phyloP scores from a whole-genome alignment of 129 eudicot species.

The Flaveria ramosissima region DNA sequence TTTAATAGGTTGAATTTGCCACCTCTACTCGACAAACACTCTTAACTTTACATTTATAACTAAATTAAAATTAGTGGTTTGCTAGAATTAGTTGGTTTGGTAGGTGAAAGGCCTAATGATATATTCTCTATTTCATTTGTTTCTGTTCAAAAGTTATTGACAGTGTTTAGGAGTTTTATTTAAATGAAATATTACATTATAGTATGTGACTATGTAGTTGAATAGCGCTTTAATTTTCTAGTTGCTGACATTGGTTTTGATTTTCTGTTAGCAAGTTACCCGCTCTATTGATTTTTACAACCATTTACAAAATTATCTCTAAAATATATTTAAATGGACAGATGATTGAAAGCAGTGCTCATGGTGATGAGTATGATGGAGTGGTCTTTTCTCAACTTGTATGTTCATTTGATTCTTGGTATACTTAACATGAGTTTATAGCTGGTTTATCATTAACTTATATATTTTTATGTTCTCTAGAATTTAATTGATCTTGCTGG shows the following conservation, averaged over 20 bases:
- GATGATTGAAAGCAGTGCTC: slow-evolving; percentile 98
- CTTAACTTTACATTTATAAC: not conserved
- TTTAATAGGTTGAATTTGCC: too few relatives aligned
- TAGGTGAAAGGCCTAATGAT: not conserved
- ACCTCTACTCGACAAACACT: not conserved
- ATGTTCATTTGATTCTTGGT: slow-evolving; percentile 24
- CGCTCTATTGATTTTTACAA: slow-evolving; percentile 15
- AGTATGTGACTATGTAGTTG: not conserved
- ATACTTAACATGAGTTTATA: slow-evolving; percentile 1
- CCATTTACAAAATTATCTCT: slow-evolving; percentile 22
- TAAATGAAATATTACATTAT: not conserved
- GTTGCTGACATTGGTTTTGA: not conserved
- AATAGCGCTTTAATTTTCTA: not conserved
- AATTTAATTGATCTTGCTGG: slow-evolving; percentile 94
- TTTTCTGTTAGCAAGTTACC: slow-evolving; percentile 8
- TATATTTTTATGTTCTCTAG: slow-evolving; percentile 34
- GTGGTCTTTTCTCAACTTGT: slow-evolving; percentile 96
- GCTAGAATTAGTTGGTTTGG: slow-evolving; percentile 3
- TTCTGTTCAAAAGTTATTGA: not conserved
- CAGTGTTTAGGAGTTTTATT: not conserved
- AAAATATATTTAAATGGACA: slow-evolving; percentile 33
- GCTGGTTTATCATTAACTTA: slow-evolving; percentile 19
- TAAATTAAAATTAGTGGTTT: not conserved
- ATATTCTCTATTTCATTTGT: slow-evolving; percentile 1
- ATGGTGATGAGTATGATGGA: slow-evolving; percentile 95